A percentile compares a stretch with the other conserved stretches of the same genome.
Evolutionary conservation across 495 filamentous ascomycete genomes (phyloP).

Genomic region (Xylaria nigripes): DNA sequence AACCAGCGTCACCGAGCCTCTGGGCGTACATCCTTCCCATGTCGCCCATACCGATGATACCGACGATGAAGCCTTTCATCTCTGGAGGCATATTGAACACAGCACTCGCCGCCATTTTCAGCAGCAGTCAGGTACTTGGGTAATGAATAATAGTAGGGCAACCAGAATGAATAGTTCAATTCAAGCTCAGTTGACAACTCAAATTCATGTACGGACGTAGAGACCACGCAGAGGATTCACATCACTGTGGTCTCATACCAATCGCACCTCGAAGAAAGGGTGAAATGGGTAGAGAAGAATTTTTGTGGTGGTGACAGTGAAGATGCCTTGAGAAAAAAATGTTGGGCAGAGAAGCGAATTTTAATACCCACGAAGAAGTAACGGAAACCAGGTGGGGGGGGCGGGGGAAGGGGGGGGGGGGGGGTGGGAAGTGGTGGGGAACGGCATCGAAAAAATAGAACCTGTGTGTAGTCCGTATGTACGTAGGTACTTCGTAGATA

Average conservation of each 20-base stretch:
- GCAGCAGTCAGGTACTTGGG: not conserved
- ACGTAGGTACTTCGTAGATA: too few species aligned
- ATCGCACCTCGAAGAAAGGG: not conserved
- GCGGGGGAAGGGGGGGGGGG: too few species aligned
- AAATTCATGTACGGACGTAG: not conserved
- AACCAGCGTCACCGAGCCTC: constrained; percentile 77
- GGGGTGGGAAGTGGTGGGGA: too few species aligned
- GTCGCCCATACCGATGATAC: constrained; percentile 97
- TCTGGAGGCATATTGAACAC: constrained; percentile 18
- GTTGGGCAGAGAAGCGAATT: not conserved
- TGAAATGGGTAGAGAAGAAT: not conserved
- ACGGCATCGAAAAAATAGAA: too few species aligned
- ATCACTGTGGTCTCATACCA: not conserved
- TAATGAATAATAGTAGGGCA: not conserved
- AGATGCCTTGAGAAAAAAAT: not conserved
- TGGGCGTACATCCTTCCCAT: constrained; percentile 99
- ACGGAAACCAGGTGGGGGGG: too few species aligned
- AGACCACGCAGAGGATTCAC: not conserved
- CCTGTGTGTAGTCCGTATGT: too few species aligned
- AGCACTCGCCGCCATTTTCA: constrained; percentile 15
- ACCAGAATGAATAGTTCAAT: not conserved
- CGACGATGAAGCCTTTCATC: constrained; percentile 64
- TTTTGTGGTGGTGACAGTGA: not conserved
- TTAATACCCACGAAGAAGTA: constrained; percentile 2
- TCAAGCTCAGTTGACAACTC: not conserved